Base-by-base conservation (phyloP, 2,329 filamentous ascomycete species). In the Aspergillus quadrilineatus region DNA sequence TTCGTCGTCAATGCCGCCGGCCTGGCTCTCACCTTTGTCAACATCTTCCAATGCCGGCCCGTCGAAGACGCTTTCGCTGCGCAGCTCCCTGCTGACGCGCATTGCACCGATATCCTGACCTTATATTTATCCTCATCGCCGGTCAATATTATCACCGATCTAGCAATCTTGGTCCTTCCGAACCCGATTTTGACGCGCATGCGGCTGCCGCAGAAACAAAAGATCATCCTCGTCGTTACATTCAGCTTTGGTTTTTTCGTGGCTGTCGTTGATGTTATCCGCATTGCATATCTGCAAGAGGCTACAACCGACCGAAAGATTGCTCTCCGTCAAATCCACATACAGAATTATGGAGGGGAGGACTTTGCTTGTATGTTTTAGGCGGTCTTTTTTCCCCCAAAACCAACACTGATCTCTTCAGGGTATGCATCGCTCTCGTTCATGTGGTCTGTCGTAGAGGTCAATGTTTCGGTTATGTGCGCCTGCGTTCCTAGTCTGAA, bases 381-480 rank as follows among this genome's bases (percentile, higher is more conserved):
- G 9, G 7, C 26, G 29, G 26, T 6, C 8, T 3, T 28, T 56
- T 15, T 9, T 30, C 12, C 22, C 22, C 22, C 22, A 22, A 10
- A 37, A 17, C 17, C 12, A 45, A 28, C 28, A 32, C 43, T 53
- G 41, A 49, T 37, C 17, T 57, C 9, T 17, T 8, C 85, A 53
- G 90, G 85, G 86, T 92, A 93, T 68, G 89, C 90, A 0, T 90
- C 90, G 0, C 76, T 92, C 4, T 90, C 90, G 0, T 88, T 95
- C 68, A 93, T 96, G 89, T 97, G 92, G 93, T 93, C 89, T 14
- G 89, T 88, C 10, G 86, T 97, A 53, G 92, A 97, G 72, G 91
- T 96, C 67, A 94, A 96, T 63, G 80, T 95, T 1, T 92, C 91
- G 15, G 92, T 97, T 64, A 88, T 92, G 61, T 96, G 90, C 68